These are phyloP conservation scores for Thalassiosira hispida DNA, from an alignment of 352 stramenopile species.

Conservation along the genomic window DNA sequence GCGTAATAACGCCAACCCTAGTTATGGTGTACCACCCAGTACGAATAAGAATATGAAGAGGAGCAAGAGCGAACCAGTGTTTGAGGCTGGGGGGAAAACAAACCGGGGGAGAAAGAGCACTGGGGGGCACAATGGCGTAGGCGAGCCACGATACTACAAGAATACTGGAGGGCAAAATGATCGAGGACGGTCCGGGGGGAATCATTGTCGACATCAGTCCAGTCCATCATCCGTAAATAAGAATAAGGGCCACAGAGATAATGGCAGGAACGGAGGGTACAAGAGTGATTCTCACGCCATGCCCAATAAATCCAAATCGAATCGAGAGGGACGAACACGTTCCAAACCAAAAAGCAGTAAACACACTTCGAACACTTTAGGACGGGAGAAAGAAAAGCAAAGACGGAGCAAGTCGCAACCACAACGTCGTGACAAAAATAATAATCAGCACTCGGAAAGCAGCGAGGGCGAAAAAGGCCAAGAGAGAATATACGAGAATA, in stretches of 20 bases:
- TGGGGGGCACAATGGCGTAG: no score
- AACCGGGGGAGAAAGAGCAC: no score
- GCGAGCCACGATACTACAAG: no score
- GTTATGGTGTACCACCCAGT: conserved; percentile 7
- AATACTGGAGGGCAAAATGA: no score
- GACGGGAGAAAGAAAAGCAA: neutral
- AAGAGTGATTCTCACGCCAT: conserved; percentile 17
- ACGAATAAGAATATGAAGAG: neutral
- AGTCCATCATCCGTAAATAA: no score
- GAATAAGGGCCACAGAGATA: neutral
- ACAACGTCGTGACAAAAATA: no score
- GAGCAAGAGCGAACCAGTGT: no score
- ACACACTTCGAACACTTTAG: neutral
- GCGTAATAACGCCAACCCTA: conserved; percentile 16
- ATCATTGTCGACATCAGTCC: no score
- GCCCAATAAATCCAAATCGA: neutral
- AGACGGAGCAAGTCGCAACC: neutral
- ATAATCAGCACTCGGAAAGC: no score
- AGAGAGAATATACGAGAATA: neutral
- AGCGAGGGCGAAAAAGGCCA: no score
- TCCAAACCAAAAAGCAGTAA: neutral
- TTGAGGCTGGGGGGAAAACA: no score
- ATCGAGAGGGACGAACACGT: neutral
- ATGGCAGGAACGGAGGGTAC: conserved; percentile 7
- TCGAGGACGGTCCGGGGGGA: no score